Percentiles rank a stretch among this genome's conserved stretches.
Evolutionary conservation across 345 rosid species (phyloP).

Genomic region (Lepidium africanum): DNA sequence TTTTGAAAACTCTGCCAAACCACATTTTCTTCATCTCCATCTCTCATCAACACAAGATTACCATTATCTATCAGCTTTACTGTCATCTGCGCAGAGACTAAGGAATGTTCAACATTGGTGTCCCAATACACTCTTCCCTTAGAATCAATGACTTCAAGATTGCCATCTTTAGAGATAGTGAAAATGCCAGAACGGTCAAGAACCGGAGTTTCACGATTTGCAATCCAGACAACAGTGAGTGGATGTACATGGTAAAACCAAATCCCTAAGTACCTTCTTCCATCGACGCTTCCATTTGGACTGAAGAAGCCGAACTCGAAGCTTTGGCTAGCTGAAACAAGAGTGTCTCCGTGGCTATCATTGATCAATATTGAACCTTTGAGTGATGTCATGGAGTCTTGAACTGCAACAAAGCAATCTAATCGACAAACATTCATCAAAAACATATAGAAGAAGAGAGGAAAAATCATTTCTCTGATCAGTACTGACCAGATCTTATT

Average conservation of each 20-base stretch:
- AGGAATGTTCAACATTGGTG: constrained; percentile 1
- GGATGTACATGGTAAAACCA: constrained; percentile 31
- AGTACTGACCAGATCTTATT: constrained; percentile 11
- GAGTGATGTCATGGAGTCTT: constrained; percentile 23
- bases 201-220: constrained; percentile 34
- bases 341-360: constrained; percentile 29
- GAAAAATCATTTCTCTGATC: constrained; percentile 24
- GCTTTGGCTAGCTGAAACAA: constrained; percentile 27
- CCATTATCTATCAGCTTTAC: constrained; percentile 34
- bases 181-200: background rate
- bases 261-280: constrained; percentile 36
- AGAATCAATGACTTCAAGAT: constrained; percentile 25
- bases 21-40: constrained; percentile 4
- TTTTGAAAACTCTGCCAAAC: constrained; percentile 44
- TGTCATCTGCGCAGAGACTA: background rate
- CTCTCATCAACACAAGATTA: constrained; percentile 32
- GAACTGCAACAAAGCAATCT: constrained; percentile 25
- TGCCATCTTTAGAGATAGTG: constrained; percentile 21
- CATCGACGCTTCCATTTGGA: constrained; percentile 28
- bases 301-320: constrained; percentile 48
- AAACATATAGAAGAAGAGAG: constrained; percentile 19
- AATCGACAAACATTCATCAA: constrained; percentile 21
- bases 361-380: constrained; percentile 23
- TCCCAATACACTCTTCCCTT: constrained; percentile 25
- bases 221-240: constrained; percentile 39